Base-by-base conservation (phyloP, 2,329 filamentous ascomycete species). In the Leptoxyphium fumago region DNA sequence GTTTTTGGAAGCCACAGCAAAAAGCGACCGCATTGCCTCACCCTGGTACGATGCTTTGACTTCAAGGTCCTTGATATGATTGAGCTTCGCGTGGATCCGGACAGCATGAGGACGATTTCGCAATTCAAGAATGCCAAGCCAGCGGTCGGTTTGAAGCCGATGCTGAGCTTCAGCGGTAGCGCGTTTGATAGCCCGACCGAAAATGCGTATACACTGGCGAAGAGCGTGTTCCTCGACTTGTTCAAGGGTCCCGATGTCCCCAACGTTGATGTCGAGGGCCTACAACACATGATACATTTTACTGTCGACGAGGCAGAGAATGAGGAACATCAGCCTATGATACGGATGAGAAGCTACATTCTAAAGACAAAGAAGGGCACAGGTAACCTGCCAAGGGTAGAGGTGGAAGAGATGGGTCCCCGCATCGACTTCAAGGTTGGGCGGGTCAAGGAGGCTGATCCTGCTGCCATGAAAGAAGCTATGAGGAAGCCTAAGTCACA, bases 381-480 rank as follows among this genome's bases (percentile, higher is more conserved):
- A 26, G 84, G 91, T 64, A 84, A 81, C 58, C 70, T 96, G 39
- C 91, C 91, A 7, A 78, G 87, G 44, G 84, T 98, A 14, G 89
- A 96, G 63, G 74, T 96, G 45, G 87, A 94, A 64, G 88, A 95
- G 69, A 93, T 95, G 69, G 89, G 91, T 0, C 91, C 91, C 4
- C 77, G 89, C 51, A 86, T 96, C 67, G 87, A 95, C 67, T 88
- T 95, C 64, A 78, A 82, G 51, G 72, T 95, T 43, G 88, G 91
- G 18, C 79, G 91, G 54, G 69, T 81, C 52, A 78, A 78, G 59
- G 81, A 91, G 64, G 78, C 89, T 1, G 86, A 94, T 54, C 73
- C 78, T 56, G 75, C 74, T 10, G 75, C 84, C 66, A 75, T 82
- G 73, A 96, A 94, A 75, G 84, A 89, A 65, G 87, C 89, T 14